Conservation (phyloP, 768 basidiomycete genomes). For the Russula abietina region DNA sequence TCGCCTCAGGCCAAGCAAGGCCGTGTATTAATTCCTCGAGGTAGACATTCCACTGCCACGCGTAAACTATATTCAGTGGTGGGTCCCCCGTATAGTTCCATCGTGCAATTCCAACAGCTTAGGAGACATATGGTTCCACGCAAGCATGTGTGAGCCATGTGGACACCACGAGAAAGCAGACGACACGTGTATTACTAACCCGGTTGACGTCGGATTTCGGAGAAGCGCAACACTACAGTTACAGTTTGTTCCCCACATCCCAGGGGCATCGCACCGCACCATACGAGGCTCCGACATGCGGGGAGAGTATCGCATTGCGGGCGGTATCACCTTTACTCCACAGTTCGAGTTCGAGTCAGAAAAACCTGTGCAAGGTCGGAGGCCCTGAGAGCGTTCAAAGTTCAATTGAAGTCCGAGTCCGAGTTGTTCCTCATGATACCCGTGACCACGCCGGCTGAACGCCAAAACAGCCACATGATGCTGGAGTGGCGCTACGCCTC, state of each 20-base stretch:
- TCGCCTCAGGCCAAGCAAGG: not conserved
- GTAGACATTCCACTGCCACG: constrained; percentile 9
- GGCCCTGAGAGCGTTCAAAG: no score
- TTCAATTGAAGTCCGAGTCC: not conserved
- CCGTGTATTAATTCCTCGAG: constrained; percentile 12
- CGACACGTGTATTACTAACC: not conserved
- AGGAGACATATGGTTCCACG: not conserved
- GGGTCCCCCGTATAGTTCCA: not conserved
- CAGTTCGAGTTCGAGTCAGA: no score
- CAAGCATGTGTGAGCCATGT: not conserved
- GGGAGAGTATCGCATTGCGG: no score
- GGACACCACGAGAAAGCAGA: not conserved
- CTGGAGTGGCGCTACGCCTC: constrained; percentile 12
- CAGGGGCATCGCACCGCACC: no score
- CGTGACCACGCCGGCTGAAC: not conserved
- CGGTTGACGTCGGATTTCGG: not conserved
- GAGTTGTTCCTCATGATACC: not conserved
- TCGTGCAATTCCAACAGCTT: constrained; percentile 9
- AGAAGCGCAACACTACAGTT: no score
- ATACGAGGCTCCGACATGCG: no score
- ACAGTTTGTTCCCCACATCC: no score
- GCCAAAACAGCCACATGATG: constrained; percentile 4
- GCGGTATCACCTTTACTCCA: no score
- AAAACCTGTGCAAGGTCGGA: no score
- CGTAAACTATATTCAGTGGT: not conserved